Evolutionary conservation across 495 filamentous ascomycete species (phyloP), one percentile per base, ranked within the genome.

Genomic region (Xylaria sp.): DNA sequence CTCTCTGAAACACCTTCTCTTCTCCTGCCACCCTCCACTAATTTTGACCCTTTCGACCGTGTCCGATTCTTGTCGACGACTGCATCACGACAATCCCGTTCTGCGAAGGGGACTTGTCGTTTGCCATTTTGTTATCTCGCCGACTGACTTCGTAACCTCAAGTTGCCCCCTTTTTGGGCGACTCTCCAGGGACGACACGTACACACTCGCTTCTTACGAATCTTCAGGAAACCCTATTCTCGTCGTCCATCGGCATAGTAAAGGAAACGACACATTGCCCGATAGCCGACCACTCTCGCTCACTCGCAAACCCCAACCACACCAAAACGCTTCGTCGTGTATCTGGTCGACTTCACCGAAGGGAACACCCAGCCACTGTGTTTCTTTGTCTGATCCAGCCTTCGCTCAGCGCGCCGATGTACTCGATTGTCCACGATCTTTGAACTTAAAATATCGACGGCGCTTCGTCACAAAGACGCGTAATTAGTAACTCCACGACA

Each of bases 21-120:
- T 71, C 61, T 65, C 52, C 61, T 66, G 44, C 69, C 69, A 65
- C 68, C 58, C 65, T 43, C 66, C 61, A 65, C 26, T 55, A 66
- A 66, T 71, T 66, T 66, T 26, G 26, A 26, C 35, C 48, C 35
- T 37, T 43, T 62, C 35, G 31, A 59, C 37, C 57, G 57, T 59
- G 57, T 37, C 62, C 46, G 61, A 52, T 37, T 52, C 62, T 50
- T 19, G 48, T 48, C 57, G 58, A 57, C 58, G 26, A 59, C 37
- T 50, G 50, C 41, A 44, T 33, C 52, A 68, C 66, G 55, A 68
- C 66, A 48, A 44, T 71, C 69, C 61, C 69, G 52, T 71, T 71
- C 69, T 71, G 69, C 61, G 69, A 71, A 71, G 61, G 69, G 69
- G 69, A 70, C 19, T 66, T 14, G 61, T 64, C 61, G 43, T 55